Evolutionary conservation across 1,139 yeast genomes (phyloP).

Genomic region (Hyphopichia khmerensis): DNA sequence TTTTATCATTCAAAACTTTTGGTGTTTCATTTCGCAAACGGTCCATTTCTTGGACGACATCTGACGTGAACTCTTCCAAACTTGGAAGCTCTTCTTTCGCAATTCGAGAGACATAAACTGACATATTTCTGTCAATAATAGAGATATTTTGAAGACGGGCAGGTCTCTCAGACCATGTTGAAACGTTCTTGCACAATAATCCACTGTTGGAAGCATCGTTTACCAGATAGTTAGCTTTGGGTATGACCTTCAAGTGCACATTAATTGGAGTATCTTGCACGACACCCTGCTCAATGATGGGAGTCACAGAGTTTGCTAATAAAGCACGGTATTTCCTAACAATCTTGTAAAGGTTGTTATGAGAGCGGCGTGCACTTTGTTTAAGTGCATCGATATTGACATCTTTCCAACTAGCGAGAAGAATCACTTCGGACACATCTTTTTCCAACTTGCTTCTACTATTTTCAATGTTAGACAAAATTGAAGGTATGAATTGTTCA

Average conservation of each 20-base stretch:
- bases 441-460: conserved; percentile 64
- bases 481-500: conserved; percentile 55
- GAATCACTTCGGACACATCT: conserved; percentile 78
- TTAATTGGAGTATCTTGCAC: conserved; percentile 12
- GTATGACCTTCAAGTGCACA: conserved; percentile 9
- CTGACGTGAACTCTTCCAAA: conserved; percentile 53
- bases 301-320: conserved; percentile 52
- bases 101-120: conserved; percentile 42
- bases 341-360: conserved; percentile 75
- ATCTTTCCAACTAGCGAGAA: conserved; percentile 96
- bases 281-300: conserved; percentile 65
- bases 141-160: conserved; percentile 49
- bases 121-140: conserved; percentile 57
- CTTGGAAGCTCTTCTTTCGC: conserved; percentile 32
- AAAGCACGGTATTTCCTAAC: conserved; percentile 78
- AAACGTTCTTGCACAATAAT: conserved; percentile 14
- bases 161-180: conserved; percentile 58
- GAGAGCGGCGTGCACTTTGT: conserved; percentile 90
- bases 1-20: conserved; percentile 58
- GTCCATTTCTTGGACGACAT: conserved; percentile 57
- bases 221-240: conserved; percentile 14
- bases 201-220: conserved; percentile 13
- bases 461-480: conserved; percentile 44
- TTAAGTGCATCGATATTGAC: conserved; percentile 90
- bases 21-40: conserved; percentile 79